Conservation (phyloP, 2,329 filamentous ascomycete genomes). For the Cladosporium sp. region DNA sequence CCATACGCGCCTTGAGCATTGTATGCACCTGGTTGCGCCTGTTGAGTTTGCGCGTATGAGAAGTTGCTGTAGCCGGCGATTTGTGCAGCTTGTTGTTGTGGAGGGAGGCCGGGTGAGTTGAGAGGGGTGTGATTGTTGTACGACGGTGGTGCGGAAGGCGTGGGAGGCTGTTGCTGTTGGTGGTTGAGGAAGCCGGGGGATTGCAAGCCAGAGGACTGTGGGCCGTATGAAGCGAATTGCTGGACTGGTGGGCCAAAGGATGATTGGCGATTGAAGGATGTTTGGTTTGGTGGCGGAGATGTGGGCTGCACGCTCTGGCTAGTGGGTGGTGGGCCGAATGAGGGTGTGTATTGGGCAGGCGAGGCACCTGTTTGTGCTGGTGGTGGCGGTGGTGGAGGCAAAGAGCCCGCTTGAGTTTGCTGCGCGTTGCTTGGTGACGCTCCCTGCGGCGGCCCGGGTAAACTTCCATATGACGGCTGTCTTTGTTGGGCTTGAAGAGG, state of each 20-base stretch:
- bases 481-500: slow-evolving; percentile 9
- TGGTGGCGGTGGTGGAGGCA: slow-evolving; percentile 22
- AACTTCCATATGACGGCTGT: slow-evolving; percentile 15
- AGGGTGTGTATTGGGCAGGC: slow-evolving; percentile 19
- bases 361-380: slow-evolving; percentile 14
- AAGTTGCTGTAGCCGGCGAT: slow-evolving; percentile 54
- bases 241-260: slow-evolving; percentile 20
- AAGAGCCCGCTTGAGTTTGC: slow-evolving; percentile 17
- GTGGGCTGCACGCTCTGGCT: slow-evolving; percentile 11
- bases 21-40: slow-evolving; percentile 14
- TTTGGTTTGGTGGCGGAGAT: slow-evolving; percentile 24
- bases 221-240: slow-evolving; percentile 19
- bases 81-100: slow-evolving; percentile 27
- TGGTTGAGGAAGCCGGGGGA: slow-evolving; percentile 22
- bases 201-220: slow-evolving; percentile 22
- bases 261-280: slow-evolving; percentile 32
- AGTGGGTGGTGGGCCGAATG: slow-evolving; percentile 16
- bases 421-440: slow-evolving; percentile 14
- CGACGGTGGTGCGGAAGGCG: slow-evolving; percentile 30
- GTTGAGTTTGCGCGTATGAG: slow-evolving; percentile 37
- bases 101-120: slow-evolving; percentile 37
- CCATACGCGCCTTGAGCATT: slow-evolving; percentile 41
- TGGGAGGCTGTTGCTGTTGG: slow-evolving; percentile 24
- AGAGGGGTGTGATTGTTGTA: slow-evolving; percentile 34
- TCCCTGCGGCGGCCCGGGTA: slow-evolving; percentile 20